Evolutionary conservation across 257 asterid species (phyloP), one percentile per base, ranked within the genome.

Genomic region (Gardenia jasminoides): DNA sequence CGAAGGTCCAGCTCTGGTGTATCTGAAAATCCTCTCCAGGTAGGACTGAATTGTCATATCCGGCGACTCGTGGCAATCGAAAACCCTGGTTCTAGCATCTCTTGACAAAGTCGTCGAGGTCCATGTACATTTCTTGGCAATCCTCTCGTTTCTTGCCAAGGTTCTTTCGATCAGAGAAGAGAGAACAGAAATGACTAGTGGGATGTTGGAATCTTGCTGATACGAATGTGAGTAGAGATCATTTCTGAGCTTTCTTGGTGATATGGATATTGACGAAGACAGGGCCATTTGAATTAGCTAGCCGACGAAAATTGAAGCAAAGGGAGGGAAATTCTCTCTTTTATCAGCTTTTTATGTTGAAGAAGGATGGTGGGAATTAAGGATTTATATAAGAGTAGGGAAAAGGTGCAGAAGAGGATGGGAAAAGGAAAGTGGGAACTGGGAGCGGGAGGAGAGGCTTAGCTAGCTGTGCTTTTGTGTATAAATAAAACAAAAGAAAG

Each of bases 121-220:
- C 83, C 83, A 77, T 75, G 80, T 83, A 78, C 78, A 80, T 74
- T 82, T 86, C 78, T 83, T 90, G 65, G 91, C 80, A 58, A 90
- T 90, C 75, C 99, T 91, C 48, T 85, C 81, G 39, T 93, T 95
- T 75, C 99, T 87, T 0, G 96, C 89, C 62, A 95, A 2, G 7
- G 93, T 92, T 79, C 99, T 86, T 39, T 93, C 99, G 4, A 95
- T 93, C 1, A 95, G 84, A 28, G 99, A 95, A 26, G 99, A 94
- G 64, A 95, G 90, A 72, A 95, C 99, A 1, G 97, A 93, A n/a
- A 95, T 91, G 61, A 93, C 99, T 39, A 90, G 67, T 33, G 99
- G 99, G 46, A 86, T 86, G 66, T 76, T 86, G 12, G 94, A 83
- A 71, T 86, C 85, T 72, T 90, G 74, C 62, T 85, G 73, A 80